A percentile compares a stretch with the other conserved stretches of the same genome.
Evolutionary conservation across 1,284 basidiomycete genomes (phyloP).

Genomic region (Cryptococcus deneoformans): DNA sequence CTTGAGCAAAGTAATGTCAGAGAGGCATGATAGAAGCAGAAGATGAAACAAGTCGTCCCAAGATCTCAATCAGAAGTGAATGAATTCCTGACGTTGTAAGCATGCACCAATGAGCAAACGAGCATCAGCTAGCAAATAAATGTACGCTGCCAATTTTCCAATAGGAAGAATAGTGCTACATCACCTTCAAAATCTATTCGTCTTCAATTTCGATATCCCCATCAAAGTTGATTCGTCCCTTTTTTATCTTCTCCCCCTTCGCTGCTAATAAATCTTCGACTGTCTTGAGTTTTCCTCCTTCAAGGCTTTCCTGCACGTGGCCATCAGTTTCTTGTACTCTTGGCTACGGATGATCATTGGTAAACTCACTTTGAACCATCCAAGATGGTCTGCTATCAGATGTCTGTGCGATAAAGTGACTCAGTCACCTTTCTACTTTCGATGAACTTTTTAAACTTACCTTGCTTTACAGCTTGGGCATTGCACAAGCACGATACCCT

Average conservation of each 20-base stretch:
- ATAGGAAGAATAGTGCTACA: neutral
- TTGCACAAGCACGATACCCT: constrained; percentile 86
- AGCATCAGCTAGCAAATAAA: too few relatives aligned
- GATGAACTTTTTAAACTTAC: constrained; percentile 52
- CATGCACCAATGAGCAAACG: too few relatives aligned
- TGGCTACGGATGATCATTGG: neutral
- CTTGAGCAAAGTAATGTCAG: too few relatives aligned
- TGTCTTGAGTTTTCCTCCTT: constrained; percentile 68
- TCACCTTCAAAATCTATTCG: constrained; percentile 6
- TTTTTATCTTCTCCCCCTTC: constrained; percentile 67
- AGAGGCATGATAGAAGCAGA: too few relatives aligned
- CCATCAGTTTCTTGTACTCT: too few relatives aligned
- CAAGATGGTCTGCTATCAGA: constrained; percentile 85
- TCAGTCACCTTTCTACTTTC: neutral
- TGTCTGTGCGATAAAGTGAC: constrained; percentile 55
- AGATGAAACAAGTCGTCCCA: too few relatives aligned
- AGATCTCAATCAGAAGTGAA: too few relatives aligned
- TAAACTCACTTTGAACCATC: constrained; percentile 66
- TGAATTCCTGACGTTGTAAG: too few relatives aligned
- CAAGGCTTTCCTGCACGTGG: constrained; percentile 51
- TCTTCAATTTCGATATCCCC: constrained; percentile 51
- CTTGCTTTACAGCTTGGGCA: constrained; percentile 89
- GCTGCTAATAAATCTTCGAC: constrained; percentile 75
- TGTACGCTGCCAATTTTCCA: too few relatives aligned
- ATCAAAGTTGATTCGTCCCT: constrained; percentile 56